Base-by-base conservation (phyloP, 208 protist species). In the Acanthamoeba sp. region DNA sequence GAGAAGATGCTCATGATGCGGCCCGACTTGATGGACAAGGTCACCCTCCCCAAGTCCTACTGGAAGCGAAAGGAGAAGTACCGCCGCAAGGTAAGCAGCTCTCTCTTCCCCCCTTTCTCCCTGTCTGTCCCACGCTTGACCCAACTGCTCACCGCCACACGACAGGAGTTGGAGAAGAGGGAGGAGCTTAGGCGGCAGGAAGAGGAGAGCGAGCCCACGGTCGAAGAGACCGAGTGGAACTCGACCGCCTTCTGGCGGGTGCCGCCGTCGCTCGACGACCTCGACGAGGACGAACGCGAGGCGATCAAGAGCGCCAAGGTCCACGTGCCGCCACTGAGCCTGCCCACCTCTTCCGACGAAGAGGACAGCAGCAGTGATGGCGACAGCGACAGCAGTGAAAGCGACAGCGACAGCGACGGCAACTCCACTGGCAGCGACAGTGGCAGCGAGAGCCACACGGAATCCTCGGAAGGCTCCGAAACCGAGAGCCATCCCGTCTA, bases 1-100 rank as follows among this genome's bases (percentile, higher is more conserved):
- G 88, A 93, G 88, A 93, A 93, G 59, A 48, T 93, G 59, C 62
- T 93, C 7, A 69, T 69, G 59, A 57, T 40, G 52, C 55, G 88
- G 52, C 88, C 88, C 22, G 88, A 93, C 32, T 59, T 93, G 27
- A 78, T 93, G 88, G 71, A 5, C 71, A 80, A 80, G 6, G 71
- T 80, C 32, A 80, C 32, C 29, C 71, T 80, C 71, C 71, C 71
- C 40, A 80, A 80, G 71, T 80, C 71, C 71, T 80, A 80, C 20
- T 80, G 71, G 71, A 80, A 80, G 38, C 34, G 36, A 14, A 80
- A 80, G 71, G 71, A 80, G 40, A 80, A 80, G 71, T 80, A 80
- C 32, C 71, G 71, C 71, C 34, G 45, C 36, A 80, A 48, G 71
- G 71, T 45, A 78, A 6, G 29, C 7, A 10, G 6, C 66, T 40